Conservation (phyloP, 192 early-diverging fungal genomes). For the Podila minutissima region DNA sequence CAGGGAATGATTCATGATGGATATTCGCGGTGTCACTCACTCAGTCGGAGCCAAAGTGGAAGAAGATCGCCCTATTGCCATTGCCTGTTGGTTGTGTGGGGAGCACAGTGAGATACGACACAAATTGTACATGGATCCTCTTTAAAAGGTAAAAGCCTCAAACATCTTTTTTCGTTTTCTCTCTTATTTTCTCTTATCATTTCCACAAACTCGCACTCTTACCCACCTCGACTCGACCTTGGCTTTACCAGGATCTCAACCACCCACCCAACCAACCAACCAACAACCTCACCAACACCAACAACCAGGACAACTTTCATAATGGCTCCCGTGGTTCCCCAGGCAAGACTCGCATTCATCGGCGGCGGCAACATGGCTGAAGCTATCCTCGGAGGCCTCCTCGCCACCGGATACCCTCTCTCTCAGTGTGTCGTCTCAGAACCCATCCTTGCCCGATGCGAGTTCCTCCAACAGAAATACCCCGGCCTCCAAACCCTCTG, state of each 20-base stretch:
- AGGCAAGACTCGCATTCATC: slow-evolving; percentile 70
- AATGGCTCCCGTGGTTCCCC: slow-evolving; percentile 24
- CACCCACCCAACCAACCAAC: neutral
- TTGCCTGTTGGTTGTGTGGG: neutral
- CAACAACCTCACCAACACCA: neutral
- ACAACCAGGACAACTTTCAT: neutral
- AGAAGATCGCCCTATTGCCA: slow-evolving; percentile 6
- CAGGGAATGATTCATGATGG: neutral
- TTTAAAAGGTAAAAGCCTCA: neutral
- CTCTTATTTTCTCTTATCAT: neutral
- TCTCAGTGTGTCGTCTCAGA: slow-evolving; percentile 84
- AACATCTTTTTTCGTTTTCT: neutral
- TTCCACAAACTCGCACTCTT: too few relatives aligned
- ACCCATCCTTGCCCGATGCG: slow-evolving; percentile 72
- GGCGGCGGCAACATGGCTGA: slow-evolving; percentile 98
- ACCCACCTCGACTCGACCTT: neutral
- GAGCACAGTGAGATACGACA: neutral
- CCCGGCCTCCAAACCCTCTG: slow-evolving; percentile 57
- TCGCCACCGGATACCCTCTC: slow-evolving; percentile 78
- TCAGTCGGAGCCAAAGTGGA: neutral
- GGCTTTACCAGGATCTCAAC: neutral
- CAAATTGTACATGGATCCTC: too few relatives aligned
- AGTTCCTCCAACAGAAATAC: slow-evolving; percentile 74
- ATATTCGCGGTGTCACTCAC: neutral
- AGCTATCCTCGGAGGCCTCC: slow-evolving; percentile 92